A percentile compares a stretch with the other conserved stretches of the same genome.
Conservation (phyloP, 2,329 filamentous ascomycete species). For the Capronia coronata region DNA sequence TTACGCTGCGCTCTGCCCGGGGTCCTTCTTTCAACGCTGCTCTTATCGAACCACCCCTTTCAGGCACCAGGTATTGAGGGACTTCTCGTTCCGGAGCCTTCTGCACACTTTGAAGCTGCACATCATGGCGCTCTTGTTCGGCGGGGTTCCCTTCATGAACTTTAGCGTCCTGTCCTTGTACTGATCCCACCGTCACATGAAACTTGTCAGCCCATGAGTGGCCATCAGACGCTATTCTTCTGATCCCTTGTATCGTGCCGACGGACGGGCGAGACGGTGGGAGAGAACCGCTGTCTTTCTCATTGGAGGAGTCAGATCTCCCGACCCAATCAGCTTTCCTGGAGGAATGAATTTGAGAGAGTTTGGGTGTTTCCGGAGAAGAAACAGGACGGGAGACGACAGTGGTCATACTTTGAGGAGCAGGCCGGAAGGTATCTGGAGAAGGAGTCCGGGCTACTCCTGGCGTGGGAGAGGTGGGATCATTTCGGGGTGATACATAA, state of each 20-base stretch:
- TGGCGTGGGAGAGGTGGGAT: constrained; percentile 15
- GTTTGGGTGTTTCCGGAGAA: constrained; percentile 18
- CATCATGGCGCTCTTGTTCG: constrained; percentile 7
- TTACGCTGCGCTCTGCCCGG: constrained; percentile 35
- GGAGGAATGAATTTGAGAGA: constrained; percentile 9
- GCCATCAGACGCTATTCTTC: constrained; percentile 24
- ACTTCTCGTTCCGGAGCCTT: constrained; percentile 26
- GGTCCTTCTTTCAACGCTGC: constrained; percentile 27
- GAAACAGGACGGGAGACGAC: constrained; percentile 18
- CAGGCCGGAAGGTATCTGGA: constrained; percentile 11
- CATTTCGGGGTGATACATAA: constrained; percentile 48
- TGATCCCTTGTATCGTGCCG: constrained; percentile 20
- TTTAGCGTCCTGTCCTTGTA: constrained; percentile 6
- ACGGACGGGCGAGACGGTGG: constrained; percentile 10
- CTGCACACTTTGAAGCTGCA: constrained; percentile 19
- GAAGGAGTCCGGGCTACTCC: constrained; percentile 8
- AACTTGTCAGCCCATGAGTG: constrained; percentile 25
- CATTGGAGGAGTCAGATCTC: constrained; percentile 14
- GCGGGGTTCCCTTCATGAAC: constrained; percentile 5
- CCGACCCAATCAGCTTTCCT: constrained; percentile 16
- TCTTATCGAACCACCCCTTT: constrained; percentile 27
- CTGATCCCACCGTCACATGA: constrained; percentile 18
- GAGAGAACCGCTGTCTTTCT: constrained; percentile 7
- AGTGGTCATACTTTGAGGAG: constrained; percentile 17
- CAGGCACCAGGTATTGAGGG: constrained; percentile 18